Base-by-base conservation (phyloP, 257 asterid genomes). In the Galeopsis tetrahit region DNA sequence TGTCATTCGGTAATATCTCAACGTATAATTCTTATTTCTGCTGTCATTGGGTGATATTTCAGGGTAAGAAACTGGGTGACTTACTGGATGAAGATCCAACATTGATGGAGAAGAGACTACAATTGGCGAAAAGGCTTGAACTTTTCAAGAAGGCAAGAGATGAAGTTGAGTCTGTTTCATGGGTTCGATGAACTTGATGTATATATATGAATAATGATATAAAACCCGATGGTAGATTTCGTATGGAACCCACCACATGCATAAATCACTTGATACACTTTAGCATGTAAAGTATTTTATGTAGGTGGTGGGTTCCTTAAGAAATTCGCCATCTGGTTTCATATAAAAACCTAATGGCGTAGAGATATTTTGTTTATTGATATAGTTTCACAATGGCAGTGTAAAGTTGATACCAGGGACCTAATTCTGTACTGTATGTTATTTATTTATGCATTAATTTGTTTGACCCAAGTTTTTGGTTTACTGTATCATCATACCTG, bases 71-170 rank as follows among this genome's bases (percentile, higher is more conserved):
- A 53, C 96, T 92, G 0, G 80, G 77, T 2, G 89, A 85, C 1
- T 71, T 92, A 60, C 72, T 92, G 62, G 96, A 92, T 17, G 98
- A 92, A 82, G 98, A 92, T 81, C 97, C 98, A 0, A 70, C 97
- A 5, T 75, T 92, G 86, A 92, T 92, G 96, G 98, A 86, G 84
- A 92, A 77, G 81, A 90, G 98, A 76, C 77, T 28, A 35, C 85
- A 92, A 66, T 80, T 78, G 69, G 96, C 90, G 1, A 88, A 90
- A 78, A 85, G 96, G 84, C 96, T 92, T 17, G 91, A 90, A 75
- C 81, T 92, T 35, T 92, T 88, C 90, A 88, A 90, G 92, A 87
- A 85, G 82, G 97, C 97, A 6, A 87, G 96, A 77, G 97, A 92
- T 42, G 98, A 92, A 75, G 79, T 92, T 14, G 98, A 88, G 8